Evolutionary conservation across 768 basidiomycete genomes (phyloP).

Genomic region (Russula sp.): DNA sequence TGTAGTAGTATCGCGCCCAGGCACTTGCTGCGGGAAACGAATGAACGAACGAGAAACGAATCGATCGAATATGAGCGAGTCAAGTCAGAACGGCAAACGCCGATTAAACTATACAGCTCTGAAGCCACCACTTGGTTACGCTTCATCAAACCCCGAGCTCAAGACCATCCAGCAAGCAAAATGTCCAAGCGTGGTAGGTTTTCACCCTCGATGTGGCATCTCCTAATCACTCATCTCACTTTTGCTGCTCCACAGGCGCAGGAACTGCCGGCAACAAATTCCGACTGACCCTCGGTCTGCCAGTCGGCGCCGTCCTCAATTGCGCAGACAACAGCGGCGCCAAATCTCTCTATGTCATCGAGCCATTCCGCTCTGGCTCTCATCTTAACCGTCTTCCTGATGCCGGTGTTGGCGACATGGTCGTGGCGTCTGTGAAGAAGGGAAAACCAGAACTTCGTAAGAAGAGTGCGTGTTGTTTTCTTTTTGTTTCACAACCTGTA

Average conservation of each 20-base stretch:
- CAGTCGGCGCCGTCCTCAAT: slow-evolving; percentile 90
- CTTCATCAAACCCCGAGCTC: slow-evolving; percentile 14
- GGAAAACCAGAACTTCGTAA: slow-evolving; percentile 99
- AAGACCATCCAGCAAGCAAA: slow-evolving; percentile 29
- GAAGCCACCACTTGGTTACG: slow-evolving; percentile 17
- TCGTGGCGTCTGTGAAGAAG: slow-evolving; percentile 97
- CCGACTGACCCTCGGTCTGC: slow-evolving; percentile 91
- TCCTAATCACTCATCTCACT: neutral
- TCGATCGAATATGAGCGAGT: neutral
- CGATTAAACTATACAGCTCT: slow-evolving; percentile 32
- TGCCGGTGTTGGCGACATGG: slow-evolving; percentile 92
- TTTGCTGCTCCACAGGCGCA: slow-evolving; percentile 33
- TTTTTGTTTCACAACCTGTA: neutral
- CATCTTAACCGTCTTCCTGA: slow-evolving; percentile 97
- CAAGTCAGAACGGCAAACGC: slow-evolving; percentile 3
- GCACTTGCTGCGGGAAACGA: neutral
- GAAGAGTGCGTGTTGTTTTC: slow-evolving; percentile 69
- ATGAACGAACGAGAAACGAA: neutral
- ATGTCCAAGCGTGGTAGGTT: slow-evolving; percentile 35
- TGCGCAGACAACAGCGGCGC: slow-evolving; percentile 99
- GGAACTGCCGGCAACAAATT: slow-evolving; percentile 92
- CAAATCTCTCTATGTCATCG: slow-evolving; percentile 91
- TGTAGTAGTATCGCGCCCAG: neutral
- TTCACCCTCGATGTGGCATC: neutral
- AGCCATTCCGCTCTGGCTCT: slow-evolving; percentile 92